Percentiles rank a stretch among this genome's conserved stretches.
These are phyloP conservation scores for Raffaelea deltoideospora DNA, from an alignment of 2,329 filamentous ascomycete species.

Conservation along the genomic window DNA sequence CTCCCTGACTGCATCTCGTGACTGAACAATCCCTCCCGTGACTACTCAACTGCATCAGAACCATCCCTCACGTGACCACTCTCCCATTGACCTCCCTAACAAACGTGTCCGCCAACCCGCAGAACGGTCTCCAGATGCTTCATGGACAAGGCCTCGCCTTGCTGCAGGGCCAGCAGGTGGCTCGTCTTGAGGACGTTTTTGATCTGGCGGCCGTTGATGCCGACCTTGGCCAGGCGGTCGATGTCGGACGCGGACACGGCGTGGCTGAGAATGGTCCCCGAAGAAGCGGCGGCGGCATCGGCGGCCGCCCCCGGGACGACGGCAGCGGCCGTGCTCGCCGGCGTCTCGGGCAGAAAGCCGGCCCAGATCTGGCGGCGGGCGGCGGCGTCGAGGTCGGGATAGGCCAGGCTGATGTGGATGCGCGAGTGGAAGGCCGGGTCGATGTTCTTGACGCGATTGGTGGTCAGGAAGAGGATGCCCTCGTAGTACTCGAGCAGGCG, in stretches of 20 bases:
- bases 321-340: not conserved
- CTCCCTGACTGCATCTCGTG: no score
- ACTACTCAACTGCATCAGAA: no score
- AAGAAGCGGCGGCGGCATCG: not conserved
- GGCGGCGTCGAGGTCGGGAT: conserved; percentile 11
- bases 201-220: conserved; percentile 19
- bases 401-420: conserved; percentile 32
- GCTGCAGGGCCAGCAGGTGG: conserved; percentile 17
- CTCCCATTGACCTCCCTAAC: no score
- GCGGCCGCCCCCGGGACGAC: conserved; percentile 10
- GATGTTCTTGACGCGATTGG: conserved; percentile 28
- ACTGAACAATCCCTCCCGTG: no score
- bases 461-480: conserved; percentile 33
- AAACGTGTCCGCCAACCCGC: not conserved
- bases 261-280: not conserved
- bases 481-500: conserved; percentile 31
- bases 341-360: not conserved
- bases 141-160: conserved; percentile 15
- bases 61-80: no score
- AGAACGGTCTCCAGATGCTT: conserved; percentile 18
- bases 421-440: conserved; percentile 31
- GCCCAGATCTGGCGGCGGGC: conserved; percentile 12
- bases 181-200: conserved; percentile 16
- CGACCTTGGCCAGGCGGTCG: conserved; percentile 10
- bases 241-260: conserved; percentile 3